Evolutionary conservation across 148 eudicot genomes (phyloP).

Genomic region (Rhododendron molle): DNA sequence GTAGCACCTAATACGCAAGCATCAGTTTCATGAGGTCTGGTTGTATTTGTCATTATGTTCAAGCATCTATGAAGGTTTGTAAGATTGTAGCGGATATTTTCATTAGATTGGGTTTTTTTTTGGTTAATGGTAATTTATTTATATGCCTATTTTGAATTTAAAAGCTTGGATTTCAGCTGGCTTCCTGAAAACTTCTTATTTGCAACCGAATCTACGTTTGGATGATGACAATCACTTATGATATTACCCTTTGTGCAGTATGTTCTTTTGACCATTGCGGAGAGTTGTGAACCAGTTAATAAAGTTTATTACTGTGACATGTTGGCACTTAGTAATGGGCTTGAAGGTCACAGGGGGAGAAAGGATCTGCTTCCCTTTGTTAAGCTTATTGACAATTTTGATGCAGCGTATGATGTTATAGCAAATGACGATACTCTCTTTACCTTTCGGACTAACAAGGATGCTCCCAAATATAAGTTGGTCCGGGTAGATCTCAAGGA

Average conservation of each 20-base stretch:
- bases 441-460: constrained; percentile 81
- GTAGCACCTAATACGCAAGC: neutral
- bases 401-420: constrained; percentile 58
- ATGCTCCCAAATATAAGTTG: constrained; percentile 88
- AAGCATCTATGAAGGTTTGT: neutral
- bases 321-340: constrained; percentile 55
- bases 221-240: neutral
- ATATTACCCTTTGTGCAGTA: constrained; percentile 49
- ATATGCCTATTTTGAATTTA: neutral
- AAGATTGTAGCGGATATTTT: neutral
- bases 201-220: neutral
- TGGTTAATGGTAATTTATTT: neutral
- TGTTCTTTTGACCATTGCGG: constrained; percentile 57
- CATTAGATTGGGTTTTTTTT: neutral
- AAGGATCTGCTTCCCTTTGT: constrained; percentile 69
- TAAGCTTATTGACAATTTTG: constrained; percentile 83
- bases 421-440: constrained; percentile 82
- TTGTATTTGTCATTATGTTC: neutral
- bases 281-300: constrained; percentile 78
- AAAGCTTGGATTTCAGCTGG: neutral
- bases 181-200: neutral
- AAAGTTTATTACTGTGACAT: constrained; percentile 78
- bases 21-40: neutral
- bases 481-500: constrained; percentile 75
- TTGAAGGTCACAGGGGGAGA: constrained; percentile 57